Percentiles rank a stretch among this genome's conserved stretches.
Evolutionary conservation across 768 basidiomycete species (phyloP).

Genomic region (Dendrothele bispora): DNA sequence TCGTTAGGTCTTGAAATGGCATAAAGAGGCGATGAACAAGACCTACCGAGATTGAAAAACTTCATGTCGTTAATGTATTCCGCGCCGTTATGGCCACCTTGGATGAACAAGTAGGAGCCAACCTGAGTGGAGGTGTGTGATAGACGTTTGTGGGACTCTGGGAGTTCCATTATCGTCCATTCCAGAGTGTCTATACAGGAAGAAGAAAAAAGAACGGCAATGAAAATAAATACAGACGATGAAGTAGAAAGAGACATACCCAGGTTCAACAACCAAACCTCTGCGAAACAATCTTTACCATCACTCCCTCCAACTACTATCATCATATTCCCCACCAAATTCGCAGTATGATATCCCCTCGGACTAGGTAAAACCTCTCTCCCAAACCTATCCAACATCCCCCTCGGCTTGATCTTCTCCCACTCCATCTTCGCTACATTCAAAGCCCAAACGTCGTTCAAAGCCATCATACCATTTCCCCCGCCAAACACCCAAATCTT

Average conservation of each 20-base stretch:
- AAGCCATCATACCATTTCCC: constrained; percentile 88
- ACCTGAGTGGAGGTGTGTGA: constrained; percentile 89
- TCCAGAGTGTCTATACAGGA: constrained; percentile 36
- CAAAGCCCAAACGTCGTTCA: constrained; percentile 89
- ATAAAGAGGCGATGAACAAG: background rate
- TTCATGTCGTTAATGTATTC: constrained; percentile 75
- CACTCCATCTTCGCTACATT: constrained; percentile 65
- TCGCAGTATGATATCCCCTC: constrained; percentile 90
- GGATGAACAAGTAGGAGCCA: constrained; percentile 87
- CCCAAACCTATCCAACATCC: constrained; percentile 58
- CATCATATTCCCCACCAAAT: constrained; percentile 83
- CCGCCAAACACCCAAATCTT: constrained; percentile 90
- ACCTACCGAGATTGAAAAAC: constrained; percentile 82
- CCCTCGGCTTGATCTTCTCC: constrained; percentile 29
- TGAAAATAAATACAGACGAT: too few relatives aligned
- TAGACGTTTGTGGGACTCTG: constrained; percentile 55
- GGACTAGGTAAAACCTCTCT: constrained; percentile 58
- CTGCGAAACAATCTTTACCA: constrained; percentile 83
- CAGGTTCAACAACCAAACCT: constrained; percentile 85
- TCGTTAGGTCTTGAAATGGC: background rate
- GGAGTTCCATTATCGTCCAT: constrained; percentile 46
- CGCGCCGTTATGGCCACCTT: constrained; percentile 84
- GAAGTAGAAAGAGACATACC: constrained; percentile 47
- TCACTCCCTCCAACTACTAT: constrained; percentile 91
- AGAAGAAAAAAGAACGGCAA: background rate